These are phyloP conservation scores for Asterochloris erici DNA, from an alignment of 139 green algal species.

Conservation along the genomic window DNA sequence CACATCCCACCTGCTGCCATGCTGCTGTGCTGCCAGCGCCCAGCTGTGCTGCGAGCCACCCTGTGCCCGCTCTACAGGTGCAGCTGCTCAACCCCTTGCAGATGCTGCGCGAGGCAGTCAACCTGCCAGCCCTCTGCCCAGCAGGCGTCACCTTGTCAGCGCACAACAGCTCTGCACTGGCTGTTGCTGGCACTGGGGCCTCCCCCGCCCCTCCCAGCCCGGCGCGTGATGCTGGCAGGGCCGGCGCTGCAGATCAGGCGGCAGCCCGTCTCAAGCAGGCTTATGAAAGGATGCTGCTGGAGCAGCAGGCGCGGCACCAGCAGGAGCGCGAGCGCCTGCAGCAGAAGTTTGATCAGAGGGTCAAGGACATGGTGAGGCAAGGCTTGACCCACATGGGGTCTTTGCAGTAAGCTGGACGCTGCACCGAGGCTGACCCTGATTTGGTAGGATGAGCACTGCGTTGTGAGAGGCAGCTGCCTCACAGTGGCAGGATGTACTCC, in stretches of 20 bases:
- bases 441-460: neutral
- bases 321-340: neutral
- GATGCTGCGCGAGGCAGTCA: slow-evolving; percentile 19
- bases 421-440: neutral
- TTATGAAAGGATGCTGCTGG: slow-evolving; percentile 12
- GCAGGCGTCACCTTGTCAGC: too few relatives aligned
- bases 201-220: neutral
- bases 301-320: slow-evolving; percentile 3
- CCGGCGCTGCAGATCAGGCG: neutral
- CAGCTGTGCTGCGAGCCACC: neutral
- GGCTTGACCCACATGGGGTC: neutral
- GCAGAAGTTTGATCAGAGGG: neutral
- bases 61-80: neutral
- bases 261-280: neutral
- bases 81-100: neutral
- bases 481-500: neutral
- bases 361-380: neutral
- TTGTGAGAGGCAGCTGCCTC: neutral
- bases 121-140: neutral
- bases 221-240: neutral
- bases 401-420: neutral
- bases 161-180: neutral
- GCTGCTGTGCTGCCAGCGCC: neutral
- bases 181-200: neutral
- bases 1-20: too few relatives aligned